A percentile compares a stretch with the other conserved stretches of the same genome.
These are phyloP conservation scores for Chloranthus sessilifolius DNA, from an alignment of 164 flowering plant species.

Conservation along the genomic window DNA sequence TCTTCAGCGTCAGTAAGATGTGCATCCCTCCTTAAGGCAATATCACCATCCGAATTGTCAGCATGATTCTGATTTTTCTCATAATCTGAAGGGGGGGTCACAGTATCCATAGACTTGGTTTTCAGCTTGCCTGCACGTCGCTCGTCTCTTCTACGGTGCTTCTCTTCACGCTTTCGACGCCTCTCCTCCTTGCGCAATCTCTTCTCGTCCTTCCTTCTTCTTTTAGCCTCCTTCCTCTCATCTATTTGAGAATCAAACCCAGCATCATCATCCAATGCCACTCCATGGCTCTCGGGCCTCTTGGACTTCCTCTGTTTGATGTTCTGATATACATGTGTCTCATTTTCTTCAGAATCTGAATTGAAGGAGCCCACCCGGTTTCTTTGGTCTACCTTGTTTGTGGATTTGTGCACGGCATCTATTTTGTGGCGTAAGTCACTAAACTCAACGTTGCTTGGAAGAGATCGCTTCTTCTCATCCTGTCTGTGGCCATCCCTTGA, in stretches of 20 bases:
- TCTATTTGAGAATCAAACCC: slow-evolving; percentile 18
- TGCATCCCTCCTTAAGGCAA: slow-evolving; percentile 21
- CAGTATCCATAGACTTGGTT: slow-evolving; percentile 19
- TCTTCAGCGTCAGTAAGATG: slow-evolving; percentile 38
- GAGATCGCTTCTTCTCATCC: slow-evolving; percentile 26
- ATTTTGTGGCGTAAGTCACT: slow-evolving; percentile 13
- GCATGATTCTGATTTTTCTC: slow-evolving; percentile 27
- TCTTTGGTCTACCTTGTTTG: slow-evolving; percentile 24
- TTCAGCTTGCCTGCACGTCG: slow-evolving; percentile 27
- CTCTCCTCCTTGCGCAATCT: slow-evolving; percentile 31
- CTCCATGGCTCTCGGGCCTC: slow-evolving; percentile 15
- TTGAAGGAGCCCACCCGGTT: slow-evolving; percentile 19
- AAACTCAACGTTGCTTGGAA: slow-evolving; percentile 21
- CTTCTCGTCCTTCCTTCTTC: slow-evolving; percentile 31
- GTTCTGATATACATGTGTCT: slow-evolving; percentile 23
- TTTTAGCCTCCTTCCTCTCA: slow-evolving; percentile 30
- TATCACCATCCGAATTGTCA: slow-evolving; percentile 42
- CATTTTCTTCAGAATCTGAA: slow-evolving; percentile 50
- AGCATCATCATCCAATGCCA: slow-evolving; percentile 17
- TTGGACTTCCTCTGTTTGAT: slow-evolving; percentile 37
- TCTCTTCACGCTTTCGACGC: slow-evolving; percentile 30
- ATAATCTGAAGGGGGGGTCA: slow-evolving; percentile 25
- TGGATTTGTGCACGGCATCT: slow-evolving; percentile 16
- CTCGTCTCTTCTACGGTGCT: slow-evolving; percentile 31
- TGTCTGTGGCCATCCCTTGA: slow-evolving; percentile 22